Evolutionary conservation across 805 yeast genomes (phyloP).

Genomic region (Groenewaldozyma salmanticensis): DNA sequence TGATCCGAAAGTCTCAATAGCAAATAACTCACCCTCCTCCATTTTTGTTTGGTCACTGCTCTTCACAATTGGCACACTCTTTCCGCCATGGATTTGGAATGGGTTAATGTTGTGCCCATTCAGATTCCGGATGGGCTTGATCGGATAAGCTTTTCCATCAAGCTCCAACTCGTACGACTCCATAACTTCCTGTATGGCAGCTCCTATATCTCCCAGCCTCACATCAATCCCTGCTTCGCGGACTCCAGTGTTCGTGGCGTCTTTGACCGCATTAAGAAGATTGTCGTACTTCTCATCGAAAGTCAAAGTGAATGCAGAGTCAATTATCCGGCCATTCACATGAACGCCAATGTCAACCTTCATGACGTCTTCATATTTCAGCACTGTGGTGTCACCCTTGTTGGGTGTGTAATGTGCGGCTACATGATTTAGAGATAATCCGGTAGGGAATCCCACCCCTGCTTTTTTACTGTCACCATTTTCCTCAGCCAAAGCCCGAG

Average conservation of each 20-base stretch:
- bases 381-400: slow-evolving; percentile 77
- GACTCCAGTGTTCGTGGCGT: slow-evolving; percentile 90
- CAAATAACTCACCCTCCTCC: slow-evolving; percentile 98
- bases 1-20: slow-evolving; percentile 96
- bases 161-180: slow-evolving; percentile 90
- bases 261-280: slow-evolving; percentile 75
- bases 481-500: slow-evolving; percentile 62
- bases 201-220: slow-evolving; percentile 90
- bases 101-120: slow-evolving; percentile 91
- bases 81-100: slow-evolving; percentile 84
- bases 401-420: slow-evolving; percentile 99
- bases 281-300: slow-evolving; percentile 78
- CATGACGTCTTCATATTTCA: slow-evolving; percentile 84
- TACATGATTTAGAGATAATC: slow-evolving; percentile 81
- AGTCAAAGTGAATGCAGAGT: slow-evolving; percentile 88
- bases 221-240: slow-evolving; percentile 94
- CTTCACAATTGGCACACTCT: slow-evolving; percentile 92
- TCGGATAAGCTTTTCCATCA: slow-evolving; percentile 74
- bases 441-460: slow-evolving; percentile 99
- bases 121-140: slow-evolving; percentile 83
- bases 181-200: slow-evolving; percentile 93
- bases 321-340: slow-evolving; percentile 87
- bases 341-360: slow-evolving; percentile 97
- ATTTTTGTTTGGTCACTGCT: slow-evolving; percentile 90
- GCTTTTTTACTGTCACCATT: slow-evolving; percentile 48